Evolutionary conservation across 2,329 filamentous ascomycete species (phyloP).

Genomic region (Pezicula neosporulosa): DNA sequence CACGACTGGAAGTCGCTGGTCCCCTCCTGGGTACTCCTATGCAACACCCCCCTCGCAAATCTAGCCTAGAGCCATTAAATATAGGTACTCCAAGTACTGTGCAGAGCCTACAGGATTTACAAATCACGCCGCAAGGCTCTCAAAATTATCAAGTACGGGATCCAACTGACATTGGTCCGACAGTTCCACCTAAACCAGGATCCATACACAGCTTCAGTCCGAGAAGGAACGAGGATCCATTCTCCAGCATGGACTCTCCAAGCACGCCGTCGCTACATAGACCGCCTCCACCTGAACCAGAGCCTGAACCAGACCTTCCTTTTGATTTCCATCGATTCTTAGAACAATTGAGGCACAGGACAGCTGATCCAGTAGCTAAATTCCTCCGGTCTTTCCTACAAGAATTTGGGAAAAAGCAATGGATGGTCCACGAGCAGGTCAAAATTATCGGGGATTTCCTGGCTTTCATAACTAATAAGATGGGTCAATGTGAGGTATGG

Average conservation of each 20-base stretch:
- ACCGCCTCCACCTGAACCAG: constrained; percentile 68
- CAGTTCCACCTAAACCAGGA: constrained; percentile 38
- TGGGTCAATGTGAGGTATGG: constrained; percentile 97
- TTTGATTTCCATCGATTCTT: constrained; percentile 98
- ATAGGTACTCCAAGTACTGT: constrained; percentile 11
- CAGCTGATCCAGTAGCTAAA: constrained; percentile 94
- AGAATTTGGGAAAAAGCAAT: constrained; percentile 96
- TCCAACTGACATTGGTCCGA: constrained; percentile 27
- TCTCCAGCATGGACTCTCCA: constrained; percentile 33
- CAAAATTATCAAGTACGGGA: constrained; percentile 11
- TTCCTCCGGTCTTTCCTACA: constrained; percentile 92
- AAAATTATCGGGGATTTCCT: constrained; percentile 98
- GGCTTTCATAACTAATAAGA: constrained; percentile 96
- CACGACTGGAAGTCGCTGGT: constrained; percentile 76
- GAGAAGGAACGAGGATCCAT: constrained; percentile 41
- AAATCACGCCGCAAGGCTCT: constrained; percentile 16
- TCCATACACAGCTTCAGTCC: constrained; percentile 26
- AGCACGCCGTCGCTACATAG: constrained; percentile 49
- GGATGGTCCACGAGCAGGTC: constrained; percentile 99
- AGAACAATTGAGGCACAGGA: constrained; percentile 91
- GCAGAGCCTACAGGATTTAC: constrained; percentile 25
- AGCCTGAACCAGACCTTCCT: constrained; percentile 78
- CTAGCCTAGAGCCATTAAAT: constrained; percentile 73
- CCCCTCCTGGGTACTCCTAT: constrained; percentile 66
- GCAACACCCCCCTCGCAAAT: constrained; percentile 77